A percentile compares a stretch with the other conserved stretches of the same genome.
Evolutionary conservation across 768 basidiomycete species (phyloP).

Genomic region (Neoboletus brunneissimus): DNA sequence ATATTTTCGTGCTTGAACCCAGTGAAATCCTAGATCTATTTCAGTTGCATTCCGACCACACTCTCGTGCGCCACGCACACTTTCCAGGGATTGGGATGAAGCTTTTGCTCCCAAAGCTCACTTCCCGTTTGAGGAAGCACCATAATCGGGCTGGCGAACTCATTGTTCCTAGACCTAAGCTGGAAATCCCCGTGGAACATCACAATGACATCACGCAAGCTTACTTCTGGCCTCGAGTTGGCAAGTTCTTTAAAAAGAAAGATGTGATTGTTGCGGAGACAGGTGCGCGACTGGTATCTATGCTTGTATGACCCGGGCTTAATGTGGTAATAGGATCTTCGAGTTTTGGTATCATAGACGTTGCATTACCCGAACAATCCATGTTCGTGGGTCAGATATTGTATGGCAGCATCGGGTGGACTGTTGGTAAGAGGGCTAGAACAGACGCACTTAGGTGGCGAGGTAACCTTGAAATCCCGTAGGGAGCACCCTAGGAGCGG

Average conservation of each 20-base stretch:
- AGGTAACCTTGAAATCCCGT: background rate
- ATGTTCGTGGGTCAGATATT: constrained; percentile 73
- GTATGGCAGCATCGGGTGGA: constrained; percentile 93
- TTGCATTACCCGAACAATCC: constrained; percentile 70
- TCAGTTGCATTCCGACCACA: constrained; percentile 76
- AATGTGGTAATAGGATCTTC: constrained; percentile 52
- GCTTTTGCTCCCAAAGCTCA: constrained; percentile 67
- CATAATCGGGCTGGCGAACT: constrained; percentile 40
- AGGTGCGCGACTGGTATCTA: constrained; percentile 38
- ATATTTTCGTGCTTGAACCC: background rate
- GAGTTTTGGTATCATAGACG: constrained; percentile 80
- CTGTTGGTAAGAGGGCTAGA: constrained; percentile 52
- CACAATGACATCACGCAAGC: constrained; percentile 63
- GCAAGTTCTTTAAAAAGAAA: constrained; percentile 62
- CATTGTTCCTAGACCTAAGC: constrained; percentile 41
- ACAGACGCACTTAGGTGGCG: background rate
- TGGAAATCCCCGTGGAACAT: constrained; percentile 49
- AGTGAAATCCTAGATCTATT: background rate
- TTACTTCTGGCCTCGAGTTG: constrained; percentile 82
- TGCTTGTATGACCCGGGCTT: background rate
- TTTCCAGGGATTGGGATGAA: constrained; percentile 76
- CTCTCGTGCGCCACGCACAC: constrained; percentile 58
- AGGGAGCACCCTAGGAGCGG: constrained; percentile 72
- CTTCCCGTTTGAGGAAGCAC: constrained; percentile 48
- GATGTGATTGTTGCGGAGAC: constrained; percentile 90